Evolutionary conservation across 1,139 yeast genomes (phyloP).

Genomic region (Ogataea hybrid): DNA sequence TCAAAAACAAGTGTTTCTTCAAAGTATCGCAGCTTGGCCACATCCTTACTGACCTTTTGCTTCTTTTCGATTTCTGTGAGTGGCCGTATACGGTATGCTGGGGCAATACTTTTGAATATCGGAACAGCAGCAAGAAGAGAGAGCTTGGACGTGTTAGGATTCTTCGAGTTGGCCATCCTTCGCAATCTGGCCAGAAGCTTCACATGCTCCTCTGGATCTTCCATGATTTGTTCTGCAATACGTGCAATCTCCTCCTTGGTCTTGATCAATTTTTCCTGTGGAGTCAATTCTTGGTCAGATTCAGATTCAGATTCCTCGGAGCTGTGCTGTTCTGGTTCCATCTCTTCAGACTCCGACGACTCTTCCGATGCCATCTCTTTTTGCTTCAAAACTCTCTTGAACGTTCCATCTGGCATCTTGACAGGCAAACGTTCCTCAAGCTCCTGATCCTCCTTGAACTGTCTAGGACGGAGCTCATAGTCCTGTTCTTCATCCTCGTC

Average conservation of each 20-base stretch:
- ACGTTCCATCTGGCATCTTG: conserved; percentile 64
- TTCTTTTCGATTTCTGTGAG: conserved; percentile 76
- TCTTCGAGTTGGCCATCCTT: conserved; percentile 66
- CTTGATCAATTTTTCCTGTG: conserved; percentile 54
- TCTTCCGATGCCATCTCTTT: conserved; percentile 29
- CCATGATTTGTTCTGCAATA: conserved; percentile 72
- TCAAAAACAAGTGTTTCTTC: conserved; percentile 74
- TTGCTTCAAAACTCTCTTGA: conserved; percentile 56
- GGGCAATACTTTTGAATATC: conserved; percentile 81
- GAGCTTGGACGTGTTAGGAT: conserved; percentile 68
- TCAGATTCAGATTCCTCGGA: conserved; percentile 33
- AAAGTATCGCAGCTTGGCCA: conserved; percentile 68
- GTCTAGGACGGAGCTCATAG: conserved; percentile 63
- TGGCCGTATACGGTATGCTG: conserved; percentile 84
- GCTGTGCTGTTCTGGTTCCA: conserved; percentile 23
- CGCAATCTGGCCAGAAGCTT: conserved; percentile 65
- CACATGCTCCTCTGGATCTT: conserved; percentile 88
- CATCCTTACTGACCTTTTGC: conserved; percentile 81
- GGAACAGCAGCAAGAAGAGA: conserved; percentile 79
- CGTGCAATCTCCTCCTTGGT: conserved; percentile 85
- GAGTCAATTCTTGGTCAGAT: conserved; percentile 46
- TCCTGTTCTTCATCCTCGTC: conserved; percentile 59
- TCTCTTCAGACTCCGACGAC: conserved; percentile 24
- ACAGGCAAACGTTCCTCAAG: conserved; percentile 79
- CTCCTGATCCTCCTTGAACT: conserved; percentile 35